Base-by-base conservation (phyloP, 768 basidiomycete genomes). In the Podaxis carcinomalis region DNA sequence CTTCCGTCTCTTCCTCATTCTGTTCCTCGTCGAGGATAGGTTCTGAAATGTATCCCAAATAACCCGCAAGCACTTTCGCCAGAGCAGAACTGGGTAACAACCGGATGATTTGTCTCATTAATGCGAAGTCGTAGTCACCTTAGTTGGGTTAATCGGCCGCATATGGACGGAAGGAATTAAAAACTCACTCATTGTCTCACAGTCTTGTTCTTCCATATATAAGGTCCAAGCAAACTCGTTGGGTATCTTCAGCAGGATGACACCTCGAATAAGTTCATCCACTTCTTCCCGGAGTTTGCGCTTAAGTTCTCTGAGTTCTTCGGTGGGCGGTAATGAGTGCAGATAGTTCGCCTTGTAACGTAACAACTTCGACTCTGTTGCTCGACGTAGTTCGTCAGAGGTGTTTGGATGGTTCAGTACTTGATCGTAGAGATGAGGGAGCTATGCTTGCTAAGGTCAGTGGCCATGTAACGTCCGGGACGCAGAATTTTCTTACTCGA, bases 221-320 rank as follows among this genome's bases (percentile, higher is more conserved):
- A 90, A 71, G 27, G 74, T 78, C 96, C 97, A 99, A 0, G 91
- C 93, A 25, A 88, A 70, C 67, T 92, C 88, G 66, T 97, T 89
- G 0, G 86, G 83, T 7, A 95, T 82, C 14, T 80, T 77, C 19
- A 99, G 77, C 5, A 96, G 73, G 2, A 97, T 82, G 32, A 86
- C 83, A 2, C 94, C 95, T 14, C 83, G 77, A 1, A 92, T 80
- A 35, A 97, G 74, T 16, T 84, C 83, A 44, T 92, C 84, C 10
- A 97, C 77, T 65, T 92, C 87, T 7, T 71, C 68, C n/a, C 84
- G 74, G 7, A 89, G 68, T 23, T 69, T 66, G 16, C 66, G 68
- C 69, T 91, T 89, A 25, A 74, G 68, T 6, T 70, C 58, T 2
- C 70, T 67, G 32, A 73, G 68, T 36, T 73, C 70, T 6, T 66